These are phyloP conservation scores for Dactylorhiza incarnata DNA, from an alignment of 106 monocot genomes.

Conservation along the genomic window DNA sequence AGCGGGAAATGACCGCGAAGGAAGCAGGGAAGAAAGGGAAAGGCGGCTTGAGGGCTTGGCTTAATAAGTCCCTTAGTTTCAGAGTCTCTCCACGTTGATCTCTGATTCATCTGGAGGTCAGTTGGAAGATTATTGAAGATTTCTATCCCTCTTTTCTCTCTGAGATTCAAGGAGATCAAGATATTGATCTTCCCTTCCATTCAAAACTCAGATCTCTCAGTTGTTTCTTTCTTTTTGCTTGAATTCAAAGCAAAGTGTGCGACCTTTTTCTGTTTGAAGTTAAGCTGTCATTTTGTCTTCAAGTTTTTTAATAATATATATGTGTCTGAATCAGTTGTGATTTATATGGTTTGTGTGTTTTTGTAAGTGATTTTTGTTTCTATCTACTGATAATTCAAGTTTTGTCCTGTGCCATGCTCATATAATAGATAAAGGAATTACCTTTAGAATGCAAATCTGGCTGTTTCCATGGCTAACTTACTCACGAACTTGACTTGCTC, in stretches of 20 bases:
- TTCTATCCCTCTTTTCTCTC: not conserved
- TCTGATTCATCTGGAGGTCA: not conserved
- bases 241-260: not conserved
- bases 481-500: too few relatives aligned
- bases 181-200: not conserved
- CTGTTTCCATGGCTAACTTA: too few relatives aligned
- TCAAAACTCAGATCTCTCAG: not conserved
- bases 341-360: not conserved
- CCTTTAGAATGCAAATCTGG: too few relatives aligned
- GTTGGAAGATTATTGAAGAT: not conserved
- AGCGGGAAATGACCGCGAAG: not conserved
- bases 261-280: not conserved
- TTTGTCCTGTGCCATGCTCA: too few relatives aligned
- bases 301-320: not conserved
- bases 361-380: not conserved
- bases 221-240: too few relatives aligned
- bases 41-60: constrained; percentile 1
- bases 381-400: too few relatives aligned
- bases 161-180: not conserved
- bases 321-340: not conserved
- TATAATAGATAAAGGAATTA: too few relatives aligned
- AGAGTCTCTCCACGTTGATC: constrained; percentile 2
- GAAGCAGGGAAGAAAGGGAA: not conserved
- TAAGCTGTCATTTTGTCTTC: not conserved
- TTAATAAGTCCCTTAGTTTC: constrained; percentile 6